Evolutionary conservation across 179 eudicot species (phyloP).

Genomic region (Silene vulgaris): DNA sequence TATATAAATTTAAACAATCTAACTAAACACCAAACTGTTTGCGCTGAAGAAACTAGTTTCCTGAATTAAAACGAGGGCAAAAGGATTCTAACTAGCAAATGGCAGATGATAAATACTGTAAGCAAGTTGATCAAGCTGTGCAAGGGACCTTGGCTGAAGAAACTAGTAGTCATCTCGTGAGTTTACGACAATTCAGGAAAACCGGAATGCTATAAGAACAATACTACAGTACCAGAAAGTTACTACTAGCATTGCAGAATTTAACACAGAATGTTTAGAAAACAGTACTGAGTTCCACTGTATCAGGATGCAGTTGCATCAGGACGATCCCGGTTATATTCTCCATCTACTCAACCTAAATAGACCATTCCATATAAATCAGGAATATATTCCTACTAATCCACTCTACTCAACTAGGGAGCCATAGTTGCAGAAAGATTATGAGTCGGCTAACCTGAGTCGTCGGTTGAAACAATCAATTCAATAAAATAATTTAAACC

Average conservation of each 20-base stretch:
- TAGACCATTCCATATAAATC: neutral
- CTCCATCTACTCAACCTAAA: neutral
- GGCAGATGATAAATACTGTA: neutral
- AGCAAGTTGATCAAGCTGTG: neutral
- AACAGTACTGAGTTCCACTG: neutral
- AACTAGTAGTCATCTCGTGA: neutral
- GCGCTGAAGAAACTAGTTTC: too few species aligned
- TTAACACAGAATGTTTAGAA: neutral
- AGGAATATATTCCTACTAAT: neutral
- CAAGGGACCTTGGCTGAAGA: too few species aligned
- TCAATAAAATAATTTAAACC: neutral
- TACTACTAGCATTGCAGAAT: neutral
- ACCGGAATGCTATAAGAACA: slow-evolving; percentile 6
- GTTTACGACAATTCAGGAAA: neutral
- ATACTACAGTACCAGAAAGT: neutral
- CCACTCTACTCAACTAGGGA: neutral
- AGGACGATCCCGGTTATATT: neutral
- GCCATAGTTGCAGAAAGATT: neutral
- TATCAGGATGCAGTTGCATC: neutral
- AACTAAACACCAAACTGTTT: too few species aligned
- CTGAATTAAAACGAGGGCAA: too few species aligned
- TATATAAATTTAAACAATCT: too few species aligned
- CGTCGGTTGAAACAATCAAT: neutral
- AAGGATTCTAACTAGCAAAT: neutral
- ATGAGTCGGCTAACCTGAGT: neutral